Base-by-base conservation (phyloP, 2,329 filamentous ascomycete species). In the Epichloe brachyelytri region DNA sequence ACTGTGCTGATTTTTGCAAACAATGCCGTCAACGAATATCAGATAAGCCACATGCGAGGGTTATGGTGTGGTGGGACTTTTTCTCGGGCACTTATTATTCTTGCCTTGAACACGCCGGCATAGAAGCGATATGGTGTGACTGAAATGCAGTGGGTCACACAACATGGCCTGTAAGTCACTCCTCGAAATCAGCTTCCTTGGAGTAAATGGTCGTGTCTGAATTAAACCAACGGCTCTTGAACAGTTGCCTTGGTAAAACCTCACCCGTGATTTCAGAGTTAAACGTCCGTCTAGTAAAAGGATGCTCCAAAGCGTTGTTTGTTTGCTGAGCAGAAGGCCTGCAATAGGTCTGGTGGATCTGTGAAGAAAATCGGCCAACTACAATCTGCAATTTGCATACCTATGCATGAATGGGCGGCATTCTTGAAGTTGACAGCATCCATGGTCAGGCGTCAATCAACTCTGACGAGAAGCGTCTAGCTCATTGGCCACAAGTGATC, bases 401-500 rank as follows among this genome's bases (percentile, higher is more conserved):
- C 22, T 26, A 26, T 26, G 22, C 22, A 26, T 6, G n/a, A n/a
- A n/a, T n/a, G 22, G 22, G 22, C 22, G 11, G 14, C 37, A 39
- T 26, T 26, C 37, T 38, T 38, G 20, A 22, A 22, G 22, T 39
- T 8, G 15, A 15, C 15, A 39, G 37, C 37, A n/a, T 17, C 37
- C 37, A n/a, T 15, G 17, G 37, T 41, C 39, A 20, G 39, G 39
- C 39, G 1, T 17, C 39, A 41, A 41, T 20, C 19, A 19, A 26
- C 5, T 43, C 17, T 19, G 3, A 22, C 12, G n/a, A 45, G 20
- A 43, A 11, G 19, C 34, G 15, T 38, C 22, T n/a, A 38, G 40
- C 39, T 38, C 48, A 48, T 47, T 51, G 51, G 48, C 44, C 30
- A n/a, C 10, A 44, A 47, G 44, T 41, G 38, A 48, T 34, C 26